phyloP scores from a whole-genome alignment of 2,329 filamentous ascomycete genomes.

The Microcera coccophila region DNA sequence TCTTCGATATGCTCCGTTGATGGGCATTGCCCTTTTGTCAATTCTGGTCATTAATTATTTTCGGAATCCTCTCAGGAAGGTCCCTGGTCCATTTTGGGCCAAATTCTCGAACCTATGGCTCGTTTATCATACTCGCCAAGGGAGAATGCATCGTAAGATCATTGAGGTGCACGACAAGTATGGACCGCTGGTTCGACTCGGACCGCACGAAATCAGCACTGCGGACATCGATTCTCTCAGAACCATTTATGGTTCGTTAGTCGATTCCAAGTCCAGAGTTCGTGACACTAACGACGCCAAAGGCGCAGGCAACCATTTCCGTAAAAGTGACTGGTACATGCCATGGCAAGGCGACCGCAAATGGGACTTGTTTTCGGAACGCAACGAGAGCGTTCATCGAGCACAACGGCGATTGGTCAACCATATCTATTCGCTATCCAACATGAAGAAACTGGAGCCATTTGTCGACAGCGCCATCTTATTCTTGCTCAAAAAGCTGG shows the following conservation, averaged over 20 bases:
- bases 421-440: constrained; percentile 38
- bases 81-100: no score
- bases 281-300: no score
- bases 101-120: no score
- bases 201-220: constrained; percentile 6
- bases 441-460: constrained; percentile 36
- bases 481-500: background rate
- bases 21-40: no score
- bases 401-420: constrained; percentile 37
- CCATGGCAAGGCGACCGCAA: constrained; percentile 25
- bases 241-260: constrained; percentile 8
- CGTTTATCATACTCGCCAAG: no score
- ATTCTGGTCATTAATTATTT: no score
- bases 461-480: constrained; percentile 29
- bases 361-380: constrained; percentile 34
- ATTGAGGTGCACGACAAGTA: constrained; percentile 11
- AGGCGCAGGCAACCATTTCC: constrained; percentile 1
- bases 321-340: constrained; percentile 8
- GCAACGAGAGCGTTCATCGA: constrained; percentile 38
- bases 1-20: no score
- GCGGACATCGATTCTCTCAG: constrained; percentile 6
- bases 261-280: constrained; percentile 7
- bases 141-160: no score
- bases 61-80: no score
- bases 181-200: constrained; percentile 8